Percentiles rank a stretch among this genome's conserved stretches.
These are phyloP conservation scores for Cordyceps farinosa DNA, from an alignment of 2,329 filamentous ascomycete genomes.

Conservation along the genomic window DNA sequence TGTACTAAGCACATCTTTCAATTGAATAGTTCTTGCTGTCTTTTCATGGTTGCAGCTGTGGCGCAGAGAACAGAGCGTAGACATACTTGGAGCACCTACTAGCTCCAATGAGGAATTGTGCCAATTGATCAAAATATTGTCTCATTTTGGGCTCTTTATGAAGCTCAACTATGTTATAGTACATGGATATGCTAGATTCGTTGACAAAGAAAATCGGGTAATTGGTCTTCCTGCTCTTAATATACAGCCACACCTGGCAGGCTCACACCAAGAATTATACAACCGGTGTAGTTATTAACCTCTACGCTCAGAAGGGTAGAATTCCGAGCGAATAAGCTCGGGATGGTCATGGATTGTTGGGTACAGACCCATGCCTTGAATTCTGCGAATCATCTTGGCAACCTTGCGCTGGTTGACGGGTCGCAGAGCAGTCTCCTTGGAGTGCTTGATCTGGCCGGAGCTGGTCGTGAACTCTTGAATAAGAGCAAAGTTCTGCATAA, in stretches of 20 bases:
- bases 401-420: slow-evolving; percentile 90
- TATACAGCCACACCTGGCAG: slow-evolving; percentile 2
- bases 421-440: slow-evolving; percentile 71
- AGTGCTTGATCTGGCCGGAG: slow-evolving; percentile 79
- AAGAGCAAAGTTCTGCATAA: slow-evolving; percentile 77
- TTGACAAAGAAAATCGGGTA: slow-evolving; percentile 3
- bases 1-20: not conserved
- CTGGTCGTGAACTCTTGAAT: slow-evolving; percentile 84
- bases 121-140: not conserved
- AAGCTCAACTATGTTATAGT: slow-evolving; percentile 1
- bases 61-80: not conserved
- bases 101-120: not conserved
- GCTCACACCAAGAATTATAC: not conserved
- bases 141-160: not conserved
- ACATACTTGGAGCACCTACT: not conserved
- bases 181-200: slow-evolving; percentile 14
- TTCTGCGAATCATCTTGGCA: slow-evolving; percentile 85
- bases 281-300: not conserved
- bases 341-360: slow-evolving; percentile 89
- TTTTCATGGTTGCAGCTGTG: not conserved
- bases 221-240: not conserved
- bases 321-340: slow-evolving; percentile 59
- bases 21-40: not conserved
- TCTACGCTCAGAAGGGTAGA: slow-evolving; percentile 24
- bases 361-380: slow-evolving; percentile 86